phyloP scores from a whole-genome alignment of 257 asterid species.

The Fraxinus americana region DNA sequence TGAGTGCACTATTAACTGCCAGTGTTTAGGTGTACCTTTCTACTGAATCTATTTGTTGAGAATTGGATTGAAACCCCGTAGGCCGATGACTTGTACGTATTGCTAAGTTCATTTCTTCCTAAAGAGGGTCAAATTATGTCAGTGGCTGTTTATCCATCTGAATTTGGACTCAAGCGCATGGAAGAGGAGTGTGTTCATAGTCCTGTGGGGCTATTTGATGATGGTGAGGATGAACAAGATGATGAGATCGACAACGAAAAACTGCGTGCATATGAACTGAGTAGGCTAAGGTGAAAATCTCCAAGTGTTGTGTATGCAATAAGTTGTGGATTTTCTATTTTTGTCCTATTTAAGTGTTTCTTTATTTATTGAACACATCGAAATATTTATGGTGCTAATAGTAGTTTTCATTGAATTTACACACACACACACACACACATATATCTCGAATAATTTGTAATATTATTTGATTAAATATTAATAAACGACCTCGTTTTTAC shows the following conservation, averaged over 20 bases:
- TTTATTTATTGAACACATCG: no score
- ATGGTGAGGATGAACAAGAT: conserved; percentile 47
- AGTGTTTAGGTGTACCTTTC: conserved; percentile 10
- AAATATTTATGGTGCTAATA: no score
- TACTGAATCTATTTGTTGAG: not conserved
- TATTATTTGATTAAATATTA: no score
- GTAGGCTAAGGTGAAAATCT: conserved; percentile 65
- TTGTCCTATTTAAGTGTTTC: no score
- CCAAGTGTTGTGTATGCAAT: no score
- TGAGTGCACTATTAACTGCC: conserved; percentile 8
- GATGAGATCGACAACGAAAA: conserved; percentile 64
- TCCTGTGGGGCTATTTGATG: conserved; percentile 81
- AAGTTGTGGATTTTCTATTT: no score
- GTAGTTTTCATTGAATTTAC: no score
- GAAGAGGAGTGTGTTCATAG: conserved; percentile 88
- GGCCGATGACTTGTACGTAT: conserved; percentile 83
- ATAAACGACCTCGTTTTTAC: no score
- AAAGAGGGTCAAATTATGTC: conserved; percentile 69
- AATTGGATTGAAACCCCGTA: conserved; percentile 23
- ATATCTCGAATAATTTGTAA: no score
- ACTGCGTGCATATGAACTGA: conserved; percentile 84
- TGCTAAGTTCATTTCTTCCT: conserved; percentile 77
- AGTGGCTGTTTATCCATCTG: conserved; percentile 88
- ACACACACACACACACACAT: no score
- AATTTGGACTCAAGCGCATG: conserved; percentile 94